Evolutionary conservation across 2,329 filamentous ascomycete species (phyloP).

Genomic region (Hypoxylon sp.): DNA sequence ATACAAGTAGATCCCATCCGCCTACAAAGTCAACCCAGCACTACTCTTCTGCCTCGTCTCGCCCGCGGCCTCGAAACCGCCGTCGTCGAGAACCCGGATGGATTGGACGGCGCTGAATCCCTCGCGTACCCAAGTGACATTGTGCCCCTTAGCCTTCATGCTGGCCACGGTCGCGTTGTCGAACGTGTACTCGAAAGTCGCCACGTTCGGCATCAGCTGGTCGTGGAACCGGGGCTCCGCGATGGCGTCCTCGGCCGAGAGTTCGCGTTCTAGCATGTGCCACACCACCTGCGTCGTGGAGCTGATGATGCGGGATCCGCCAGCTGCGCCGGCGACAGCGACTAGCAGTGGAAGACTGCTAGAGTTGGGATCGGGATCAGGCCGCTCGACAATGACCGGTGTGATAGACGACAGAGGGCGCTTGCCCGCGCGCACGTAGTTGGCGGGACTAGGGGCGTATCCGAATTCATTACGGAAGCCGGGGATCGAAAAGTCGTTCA

Average conservation of each 20-base stretch:
- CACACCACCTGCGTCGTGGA: conserved; percentile 80
- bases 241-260: conserved; percentile 72
- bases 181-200: conserved; percentile 76
- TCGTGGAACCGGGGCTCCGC: conserved; percentile 80
- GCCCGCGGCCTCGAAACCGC: conserved; percentile 80
- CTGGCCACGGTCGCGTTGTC: conserved; percentile 73
- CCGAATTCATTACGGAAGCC: conserved; percentile 83
- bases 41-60: conserved; percentile 82
- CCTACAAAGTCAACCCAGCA: conserved; percentile 66
- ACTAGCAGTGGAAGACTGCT: conserved; percentile 68
- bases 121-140: conserved; percentile 75
- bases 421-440: conserved; percentile 85
- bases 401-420: conserved; percentile 86
- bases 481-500: conserved; percentile 89
- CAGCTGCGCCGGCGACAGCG: conserved; percentile 79
- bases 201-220: conserved; percentile 79
- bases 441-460: conserved; percentile 81
- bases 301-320: conserved; percentile 86
- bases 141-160: conserved; percentile 75
- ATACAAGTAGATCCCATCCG: neutral
- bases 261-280: conserved; percentile 74
- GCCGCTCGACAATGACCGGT: conserved; percentile 77
- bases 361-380: conserved; percentile 48
- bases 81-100: conserved; percentile 70
- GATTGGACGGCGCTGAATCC: conserved; percentile 78